A percentile compares a stretch with the other conserved stretches of the same genome.
Evolutionary conservation across 2,329 filamentous ascomycete genomes (phyloP).

Genomic region (Pseudogymnoascus sp.): DNA sequence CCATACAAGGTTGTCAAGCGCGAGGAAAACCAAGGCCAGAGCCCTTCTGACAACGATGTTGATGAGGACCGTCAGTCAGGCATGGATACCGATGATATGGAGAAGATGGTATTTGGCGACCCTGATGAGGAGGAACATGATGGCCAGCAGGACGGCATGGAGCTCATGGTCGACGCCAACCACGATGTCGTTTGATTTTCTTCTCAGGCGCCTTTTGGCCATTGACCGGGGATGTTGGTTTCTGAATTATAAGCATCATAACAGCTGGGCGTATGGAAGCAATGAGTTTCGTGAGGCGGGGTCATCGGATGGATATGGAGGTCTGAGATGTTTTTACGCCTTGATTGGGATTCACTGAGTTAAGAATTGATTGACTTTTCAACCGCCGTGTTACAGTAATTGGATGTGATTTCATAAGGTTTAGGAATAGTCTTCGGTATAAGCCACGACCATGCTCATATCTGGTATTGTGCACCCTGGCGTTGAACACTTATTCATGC

Average conservation of each 20-base stretch:
- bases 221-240: neutral
- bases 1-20: constrained; percentile 14
- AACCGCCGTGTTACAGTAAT: neutral
- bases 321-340: neutral
- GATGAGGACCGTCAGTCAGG: neutral
- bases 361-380: neutral
- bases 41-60: neutral
- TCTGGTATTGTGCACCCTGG: neutral
- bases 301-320: neutral
- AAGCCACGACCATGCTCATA: neutral
- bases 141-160: neutral
- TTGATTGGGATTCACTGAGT: neutral
- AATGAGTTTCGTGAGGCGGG: neutral
- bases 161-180: neutral
- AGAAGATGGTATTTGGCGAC: neutral
- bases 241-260: neutral
- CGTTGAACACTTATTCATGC: neutral
- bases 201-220: neutral
- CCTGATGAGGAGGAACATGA: neutral
- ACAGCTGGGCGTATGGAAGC: neutral
- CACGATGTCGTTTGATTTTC: neutral
- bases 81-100: neutral
- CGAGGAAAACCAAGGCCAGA: neutral
- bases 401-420: neutral
- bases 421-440: neutral